Conservation (phyloP, 192 early-diverging fungal genomes). For the Gaertneriomyces sp. region DNA sequence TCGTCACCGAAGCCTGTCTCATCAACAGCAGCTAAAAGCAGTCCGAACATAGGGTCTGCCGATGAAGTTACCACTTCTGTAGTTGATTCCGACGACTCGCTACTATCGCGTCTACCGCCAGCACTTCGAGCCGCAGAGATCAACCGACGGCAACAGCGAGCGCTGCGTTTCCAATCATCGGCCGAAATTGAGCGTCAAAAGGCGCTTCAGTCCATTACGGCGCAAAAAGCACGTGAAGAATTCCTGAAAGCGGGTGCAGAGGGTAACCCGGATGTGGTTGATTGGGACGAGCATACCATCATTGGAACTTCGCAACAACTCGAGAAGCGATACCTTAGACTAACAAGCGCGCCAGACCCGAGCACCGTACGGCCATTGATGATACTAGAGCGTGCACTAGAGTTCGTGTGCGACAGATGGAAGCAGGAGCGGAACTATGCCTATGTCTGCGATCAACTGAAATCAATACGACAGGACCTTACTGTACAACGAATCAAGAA, state of each 20-base stretch:
- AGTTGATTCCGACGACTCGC: conserved; percentile 16
- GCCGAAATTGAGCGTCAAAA: conserved; percentile 9
- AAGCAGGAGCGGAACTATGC: conserved; percentile 80
- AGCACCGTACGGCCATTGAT: conserved; percentile 84
- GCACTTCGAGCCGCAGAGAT: conserved; percentile 32
- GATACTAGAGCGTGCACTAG: conserved; percentile 72
- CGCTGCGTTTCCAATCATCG: conserved; percentile 29
- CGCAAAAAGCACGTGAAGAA: conserved; percentile 11
- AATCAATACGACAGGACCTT: conserved; percentile 92
- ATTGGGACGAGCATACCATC: conserved; percentile 80
- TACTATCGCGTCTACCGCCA: conserved; percentile 27
- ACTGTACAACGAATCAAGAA: conserved; percentile 93
- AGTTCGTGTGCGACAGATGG: conserved; percentile 79
- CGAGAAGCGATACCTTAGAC: conserved; percentile 91
- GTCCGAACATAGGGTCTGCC: too few species aligned
- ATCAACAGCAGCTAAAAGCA: background rate
- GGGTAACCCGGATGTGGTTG: conserved; percentile 62
- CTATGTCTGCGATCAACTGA: conserved; percentile 97
- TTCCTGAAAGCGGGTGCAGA: conserved; percentile 24
- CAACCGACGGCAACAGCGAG: conserved; percentile 28
- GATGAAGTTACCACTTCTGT: too few species aligned
- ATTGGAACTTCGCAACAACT: conserved; percentile 80
- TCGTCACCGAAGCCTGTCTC: background rate
- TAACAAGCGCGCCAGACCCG: conserved; percentile 92
- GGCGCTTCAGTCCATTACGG: conserved; percentile 5